phyloP scores from a whole-genome alignment of 352 stramenopile species.

The Pythium periplocum region DNA sequence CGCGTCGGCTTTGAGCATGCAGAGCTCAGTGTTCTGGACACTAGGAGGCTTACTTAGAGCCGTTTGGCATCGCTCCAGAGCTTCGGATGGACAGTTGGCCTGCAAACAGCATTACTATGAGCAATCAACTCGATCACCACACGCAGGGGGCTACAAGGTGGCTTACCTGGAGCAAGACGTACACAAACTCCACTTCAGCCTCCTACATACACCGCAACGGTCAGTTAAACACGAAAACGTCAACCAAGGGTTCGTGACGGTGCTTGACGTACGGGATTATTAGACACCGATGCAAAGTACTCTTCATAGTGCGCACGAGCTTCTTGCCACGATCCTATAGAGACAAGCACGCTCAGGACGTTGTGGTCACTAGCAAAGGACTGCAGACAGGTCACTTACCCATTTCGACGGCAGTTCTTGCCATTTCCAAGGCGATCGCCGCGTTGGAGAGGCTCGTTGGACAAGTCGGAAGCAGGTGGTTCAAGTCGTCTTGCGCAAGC shows the following conservation, averaged over 20 bases:
- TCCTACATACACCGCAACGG: no score
- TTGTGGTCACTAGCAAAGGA: background rate
- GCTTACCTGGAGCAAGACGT: slow-evolving; percentile 53
- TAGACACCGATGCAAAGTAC: slow-evolving; percentile 8
- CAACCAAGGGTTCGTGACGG: no score
- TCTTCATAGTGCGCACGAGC: slow-evolving; percentile 12
- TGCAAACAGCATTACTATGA: slow-evolving; percentile 11
- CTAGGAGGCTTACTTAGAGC: slow-evolving; percentile 3
- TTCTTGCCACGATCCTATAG: slow-evolving; percentile 9
- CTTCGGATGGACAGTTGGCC: slow-evolving; percentile 45
- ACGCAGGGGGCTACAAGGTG: background rate
- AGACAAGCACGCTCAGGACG: background rate
- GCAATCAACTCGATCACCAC: background rate
- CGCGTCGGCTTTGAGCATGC: slow-evolving; percentile 60
- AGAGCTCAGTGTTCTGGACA: no score
- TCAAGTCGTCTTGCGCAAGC: background rate
- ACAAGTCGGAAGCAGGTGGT: background rate
- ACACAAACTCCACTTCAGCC: slow-evolving; percentile 34
- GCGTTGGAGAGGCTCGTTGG: background rate
- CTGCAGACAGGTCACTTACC: slow-evolving; percentile 3
- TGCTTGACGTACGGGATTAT: no score
- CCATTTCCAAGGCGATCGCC: slow-evolving; percentile 8
- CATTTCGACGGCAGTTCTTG: slow-evolving; percentile 6
- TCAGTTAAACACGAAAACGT: no score
- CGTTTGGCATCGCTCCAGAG: slow-evolving; percentile 35